Conservation (phyloP, 2,329 filamentous ascomycete species). For the Xylaria digitata region DNA sequence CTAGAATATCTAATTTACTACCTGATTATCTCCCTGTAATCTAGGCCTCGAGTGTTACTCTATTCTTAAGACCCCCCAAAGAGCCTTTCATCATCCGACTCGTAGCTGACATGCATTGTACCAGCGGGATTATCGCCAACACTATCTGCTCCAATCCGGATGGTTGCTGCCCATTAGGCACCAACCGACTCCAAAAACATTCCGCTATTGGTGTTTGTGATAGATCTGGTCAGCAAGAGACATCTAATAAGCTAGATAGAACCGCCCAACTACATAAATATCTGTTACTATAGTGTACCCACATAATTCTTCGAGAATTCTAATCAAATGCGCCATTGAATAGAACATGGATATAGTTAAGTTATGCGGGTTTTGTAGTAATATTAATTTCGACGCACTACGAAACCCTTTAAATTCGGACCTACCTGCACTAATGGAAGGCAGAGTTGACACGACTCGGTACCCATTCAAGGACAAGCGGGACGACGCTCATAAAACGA, state of each 20-base stretch:
- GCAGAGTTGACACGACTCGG: conserved; percentile 1
- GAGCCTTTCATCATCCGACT: too few relatives aligned
- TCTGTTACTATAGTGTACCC: background rate
- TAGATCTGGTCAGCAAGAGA: background rate
- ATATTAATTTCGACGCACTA: conserved; percentile 13
- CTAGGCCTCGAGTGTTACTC: too few relatives aligned
- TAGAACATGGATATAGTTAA: background rate
- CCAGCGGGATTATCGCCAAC: too few relatives aligned
- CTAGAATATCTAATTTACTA: too few relatives aligned
- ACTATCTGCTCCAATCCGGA: too few relatives aligned
- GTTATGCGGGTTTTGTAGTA: background rate
- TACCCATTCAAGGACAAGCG: conserved; percentile 11
- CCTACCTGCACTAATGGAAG: background rate
- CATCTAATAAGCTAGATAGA: background rate
- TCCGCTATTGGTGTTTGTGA: too few relatives aligned
- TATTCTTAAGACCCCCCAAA: too few relatives aligned
- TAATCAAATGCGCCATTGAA: background rate
- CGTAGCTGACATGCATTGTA: too few relatives aligned
- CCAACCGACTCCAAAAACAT: too few relatives aligned
- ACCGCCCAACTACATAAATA: background rate
- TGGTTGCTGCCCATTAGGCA: too few relatives aligned
- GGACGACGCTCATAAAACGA: conserved; percentile 5
- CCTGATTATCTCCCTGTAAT: too few relatives aligned
- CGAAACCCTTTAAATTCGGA: conserved; percentile 15
- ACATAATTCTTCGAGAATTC: background rate